These are phyloP conservation scores for Penicillium sp. DNA, from an alignment of 2,329 filamentous ascomycete genomes.

Conservation along the genomic window DNA sequence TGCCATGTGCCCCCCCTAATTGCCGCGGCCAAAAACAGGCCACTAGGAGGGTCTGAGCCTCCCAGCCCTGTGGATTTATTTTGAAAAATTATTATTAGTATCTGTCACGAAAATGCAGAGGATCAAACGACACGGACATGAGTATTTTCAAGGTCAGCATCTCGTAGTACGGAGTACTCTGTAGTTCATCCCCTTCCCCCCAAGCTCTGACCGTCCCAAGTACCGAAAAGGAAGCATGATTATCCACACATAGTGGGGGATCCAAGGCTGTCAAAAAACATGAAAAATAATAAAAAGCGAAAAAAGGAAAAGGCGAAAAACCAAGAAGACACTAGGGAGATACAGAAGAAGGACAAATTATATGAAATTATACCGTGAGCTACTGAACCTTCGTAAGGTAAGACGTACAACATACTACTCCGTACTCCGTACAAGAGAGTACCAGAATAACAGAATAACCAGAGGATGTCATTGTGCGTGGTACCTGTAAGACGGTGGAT, in stretches of 20 bases:
- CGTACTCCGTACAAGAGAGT: neutral
- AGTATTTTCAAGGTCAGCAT: neutral
- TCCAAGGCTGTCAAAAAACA: neutral
- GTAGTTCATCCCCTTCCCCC: neutral
- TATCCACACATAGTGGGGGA: neutral
- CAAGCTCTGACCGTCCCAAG: neutral
- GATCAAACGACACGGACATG: neutral
- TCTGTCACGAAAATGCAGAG: neutral
- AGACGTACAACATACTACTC: neutral
- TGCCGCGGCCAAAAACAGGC: neutral
- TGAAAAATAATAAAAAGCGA: neutral
- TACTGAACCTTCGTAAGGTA: neutral
- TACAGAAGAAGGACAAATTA: too few species aligned
- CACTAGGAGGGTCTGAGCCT: neutral
- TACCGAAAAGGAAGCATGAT: too few species aligned
- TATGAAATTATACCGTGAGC: too few species aligned
- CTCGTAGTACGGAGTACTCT: neutral
- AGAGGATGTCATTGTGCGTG: neutral
- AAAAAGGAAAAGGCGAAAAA: neutral
- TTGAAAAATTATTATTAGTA: neutral
- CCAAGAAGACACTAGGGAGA: too few species aligned
- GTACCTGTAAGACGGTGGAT: neutral
- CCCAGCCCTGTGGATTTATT: neutral
- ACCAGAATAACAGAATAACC: too few species aligned
- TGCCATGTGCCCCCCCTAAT: conserved; percentile 2